Conservation (phyloP, 306 rosid genomes). For the Hippophae tibetana region DNA sequence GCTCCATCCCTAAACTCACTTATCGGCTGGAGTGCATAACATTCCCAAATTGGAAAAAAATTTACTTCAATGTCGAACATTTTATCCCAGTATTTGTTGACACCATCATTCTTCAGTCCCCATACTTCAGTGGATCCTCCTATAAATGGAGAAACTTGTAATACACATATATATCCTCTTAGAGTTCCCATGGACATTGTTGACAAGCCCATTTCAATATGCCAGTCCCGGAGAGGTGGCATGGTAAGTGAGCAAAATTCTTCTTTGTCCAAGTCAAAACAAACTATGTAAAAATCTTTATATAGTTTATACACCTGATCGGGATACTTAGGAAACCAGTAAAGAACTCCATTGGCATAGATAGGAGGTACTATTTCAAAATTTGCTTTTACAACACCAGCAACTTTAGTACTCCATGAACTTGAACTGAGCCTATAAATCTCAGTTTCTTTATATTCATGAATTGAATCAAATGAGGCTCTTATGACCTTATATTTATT, state of each 20-base stretch:
- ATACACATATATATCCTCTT: constrained; percentile 5
- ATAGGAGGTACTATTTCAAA: background rate
- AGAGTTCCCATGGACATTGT: constrained; percentile 1
- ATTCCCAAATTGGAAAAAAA: background rate
- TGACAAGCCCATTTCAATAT: background rate
- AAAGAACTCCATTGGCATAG: constrained; percentile 14
- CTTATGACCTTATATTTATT: constrained; percentile 8
- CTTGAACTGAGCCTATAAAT: constrained; percentile 13
- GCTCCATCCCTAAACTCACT: background rate
- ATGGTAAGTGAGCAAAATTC: constrained; percentile 10
- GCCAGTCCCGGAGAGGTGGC: background rate
- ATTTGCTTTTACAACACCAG: background rate
- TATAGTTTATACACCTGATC: too few relatives aligned
- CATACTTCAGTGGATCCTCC: background rate
- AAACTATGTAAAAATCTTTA: background rate
- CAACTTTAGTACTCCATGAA: constrained; percentile 2
- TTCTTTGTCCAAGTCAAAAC: constrained; percentile 16
- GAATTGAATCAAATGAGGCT: background rate
- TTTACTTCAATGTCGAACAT: background rate
- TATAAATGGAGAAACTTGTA: background rate
- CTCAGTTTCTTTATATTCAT: background rate
- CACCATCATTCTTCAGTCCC: constrained; percentile 4
- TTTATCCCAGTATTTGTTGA: background rate
- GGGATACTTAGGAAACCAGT: background rate
- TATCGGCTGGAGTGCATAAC: background rate